A percentile compares a stretch with the other conserved stretches of the same genome.
phyloP scores from a whole-genome alignment of 768 basidiomycete genomes.

The Mycena sanguinolenta region DNA sequence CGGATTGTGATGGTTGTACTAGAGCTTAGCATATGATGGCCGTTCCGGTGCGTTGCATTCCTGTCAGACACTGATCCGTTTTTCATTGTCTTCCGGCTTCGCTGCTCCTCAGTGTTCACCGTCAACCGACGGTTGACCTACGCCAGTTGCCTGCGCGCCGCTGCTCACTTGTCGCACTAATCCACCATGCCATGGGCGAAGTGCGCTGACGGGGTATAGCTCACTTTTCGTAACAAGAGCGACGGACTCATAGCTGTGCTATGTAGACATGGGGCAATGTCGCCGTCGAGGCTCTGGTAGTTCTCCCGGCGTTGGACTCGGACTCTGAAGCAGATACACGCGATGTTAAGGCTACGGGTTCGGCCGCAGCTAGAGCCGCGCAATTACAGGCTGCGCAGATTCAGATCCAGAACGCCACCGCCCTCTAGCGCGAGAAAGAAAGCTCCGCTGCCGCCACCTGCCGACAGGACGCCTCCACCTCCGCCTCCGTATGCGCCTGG shows the following conservation, averaged over 20 bases:
- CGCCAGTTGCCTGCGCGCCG: too few relatives aligned
- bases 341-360: conserved; percentile 18
- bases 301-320: conserved; percentile 23
- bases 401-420: conserved; percentile 24
- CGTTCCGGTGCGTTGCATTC: too few relatives aligned
- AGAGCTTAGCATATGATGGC: too few relatives aligned
- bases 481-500: conserved; percentile 32
- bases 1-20: too few relatives aligned
- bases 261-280: conserved; percentile 35
- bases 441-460: conserved; percentile 21
- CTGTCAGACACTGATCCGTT: too few relatives aligned
- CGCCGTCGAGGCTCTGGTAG: conserved; percentile 29
- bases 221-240: conserved; percentile 18
- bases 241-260: conserved; percentile 20
- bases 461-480: conserved; percentile 19
- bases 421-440: conserved; percentile 23
- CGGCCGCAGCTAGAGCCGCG: conserved; percentile 30
- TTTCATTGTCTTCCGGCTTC: too few relatives aligned
- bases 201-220: conserved; percentile 32
- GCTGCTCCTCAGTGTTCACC: too few relatives aligned
- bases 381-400: conserved; percentile 28
- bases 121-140: too few relatives aligned
- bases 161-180: too few relatives aligned
- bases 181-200: conserved; percentile 35
- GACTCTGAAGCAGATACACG: conserved; percentile 16